Base-by-base conservation (phyloP, 2,329 filamentous ascomycete genomes). In the Fusarium dimerum region DNA sequence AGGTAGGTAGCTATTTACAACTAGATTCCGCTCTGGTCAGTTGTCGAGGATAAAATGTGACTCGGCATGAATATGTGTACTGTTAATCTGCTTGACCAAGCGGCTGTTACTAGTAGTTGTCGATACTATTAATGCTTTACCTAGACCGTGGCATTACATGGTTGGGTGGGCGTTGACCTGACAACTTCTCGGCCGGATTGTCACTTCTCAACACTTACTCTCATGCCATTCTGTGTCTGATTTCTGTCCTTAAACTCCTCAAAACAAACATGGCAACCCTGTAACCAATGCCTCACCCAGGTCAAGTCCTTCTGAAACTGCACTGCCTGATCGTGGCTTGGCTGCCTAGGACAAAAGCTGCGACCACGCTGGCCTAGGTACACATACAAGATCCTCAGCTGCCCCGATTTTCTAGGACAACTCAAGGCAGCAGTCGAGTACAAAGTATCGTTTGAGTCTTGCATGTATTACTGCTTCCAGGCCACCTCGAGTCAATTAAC, bases 341-440 rank as follows among this genome's bases (percentile, higher is more conserved):
- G 54, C 50, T 56, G 56, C 52, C 55, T 60, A 48, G 43, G 43
- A 26, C 20, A 26, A 32, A 50, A 51, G 57, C 51, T 55, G 54
- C 42, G 54, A 56, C 57, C 53, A 56, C 58, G 56, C 54, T 63
- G 60, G 53, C 55, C 38, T 43, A 45, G 46, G 55, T 50, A 43
- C 43, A 50, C 56, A 51, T 48, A 50, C 43, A 47, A 36, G 34
- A 26, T 38, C 50, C 45, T 47, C 32, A 40, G 40, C 55, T 54
- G 48, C 52, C 46, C 45, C 52, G 45, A 48, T 49, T 50, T 57
- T 50, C 48, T 51, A 40, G 32, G 10, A 10, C 15, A 16, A 7
- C 34, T 42, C 18, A 64, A 66, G 64, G 64, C 64, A 65, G 54
- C 64, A 63, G 48, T 49, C 56, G 42, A 49, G 50, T 66, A 65